Conservation (phyloP, 1,284 basidiomycete genomes). For the Gomphus bonarii region DNA sequence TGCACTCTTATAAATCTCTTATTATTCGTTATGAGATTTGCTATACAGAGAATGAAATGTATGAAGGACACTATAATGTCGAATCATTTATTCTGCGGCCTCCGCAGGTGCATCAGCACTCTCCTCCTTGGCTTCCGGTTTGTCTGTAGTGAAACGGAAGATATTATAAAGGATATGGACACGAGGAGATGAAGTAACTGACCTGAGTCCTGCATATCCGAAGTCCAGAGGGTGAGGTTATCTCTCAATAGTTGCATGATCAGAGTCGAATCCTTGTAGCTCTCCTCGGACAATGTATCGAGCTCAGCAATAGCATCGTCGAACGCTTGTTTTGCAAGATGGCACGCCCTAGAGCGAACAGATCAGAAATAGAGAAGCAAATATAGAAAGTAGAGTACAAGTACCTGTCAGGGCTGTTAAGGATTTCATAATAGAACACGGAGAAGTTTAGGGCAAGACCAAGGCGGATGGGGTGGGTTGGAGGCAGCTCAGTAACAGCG, state of each 20-base stretch:
- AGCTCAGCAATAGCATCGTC: slow-evolving; percentile 99
- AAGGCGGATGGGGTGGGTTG: slow-evolving; percentile 98
- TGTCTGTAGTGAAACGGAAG: slow-evolving; percentile 36
- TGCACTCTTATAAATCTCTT: no score
- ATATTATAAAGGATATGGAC: not conserved
- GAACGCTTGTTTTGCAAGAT: slow-evolving; percentile 86
- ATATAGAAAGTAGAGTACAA: not conserved
- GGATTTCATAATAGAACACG: slow-evolving; percentile 99
- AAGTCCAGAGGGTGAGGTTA: slow-evolving; percentile 98
- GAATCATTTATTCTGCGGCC: slow-evolving; percentile 17
- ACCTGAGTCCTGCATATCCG: slow-evolving; percentile 91
- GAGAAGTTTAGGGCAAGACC: slow-evolving; percentile 99
- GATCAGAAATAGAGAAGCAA: not conserved
- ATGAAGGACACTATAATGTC: not conserved
- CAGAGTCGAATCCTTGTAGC: slow-evolving; percentile 97
- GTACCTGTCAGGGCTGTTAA: slow-evolving; percentile 92
- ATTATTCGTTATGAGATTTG: no score
- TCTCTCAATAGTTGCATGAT: slow-evolving; percentile 99
- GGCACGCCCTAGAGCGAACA: slow-evolving; percentile 6
- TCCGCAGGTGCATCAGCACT: slow-evolving; percentile 43
- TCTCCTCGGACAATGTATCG: slow-evolving; percentile 98
- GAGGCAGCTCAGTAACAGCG: slow-evolving; percentile 94
- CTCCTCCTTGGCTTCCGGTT: slow-evolving; percentile 62
- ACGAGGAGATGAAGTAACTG: slow-evolving; percentile 20
- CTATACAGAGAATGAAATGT: no score